A percentile compares a stretch with the other conserved stretches of the same genome.
Evolutionary conservation across 176 grass and related monocot species (phyloP).

Genomic region (Tillandsia leiboldiana): DNA sequence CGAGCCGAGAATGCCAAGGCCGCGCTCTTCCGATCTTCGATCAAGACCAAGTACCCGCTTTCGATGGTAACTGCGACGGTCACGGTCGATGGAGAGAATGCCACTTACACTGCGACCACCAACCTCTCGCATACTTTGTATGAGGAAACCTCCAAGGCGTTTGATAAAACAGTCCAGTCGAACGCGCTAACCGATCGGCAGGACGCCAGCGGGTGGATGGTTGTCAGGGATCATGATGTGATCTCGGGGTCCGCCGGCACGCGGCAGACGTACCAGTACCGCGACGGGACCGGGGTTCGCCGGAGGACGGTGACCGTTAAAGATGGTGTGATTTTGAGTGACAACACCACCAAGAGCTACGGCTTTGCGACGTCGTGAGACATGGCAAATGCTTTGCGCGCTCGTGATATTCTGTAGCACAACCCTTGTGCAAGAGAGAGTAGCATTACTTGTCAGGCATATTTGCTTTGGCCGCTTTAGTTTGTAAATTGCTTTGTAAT

Average conservation of each 20-base stretch:
- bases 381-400: too few relatives aligned
- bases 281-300: conserved; percentile 23
- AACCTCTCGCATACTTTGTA: conserved; percentile 47
- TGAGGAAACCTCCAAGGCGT: conserved; percentile 20
- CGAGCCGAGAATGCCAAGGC: conserved; percentile 14
- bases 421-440: too few relatives aligned
- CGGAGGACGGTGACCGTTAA: conserved; percentile 30
- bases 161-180: not conserved
- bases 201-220: conserved; percentile 63
- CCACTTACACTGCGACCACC: conserved; percentile 35
- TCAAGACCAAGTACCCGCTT: conserved; percentile 48
- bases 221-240: conserved; percentile 57
- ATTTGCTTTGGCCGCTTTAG: too few relatives aligned
- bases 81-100: conserved; percentile 35
- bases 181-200: conserved; percentile 42
- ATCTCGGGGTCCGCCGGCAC: conserved; percentile 49
- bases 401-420: too few relatives aligned
- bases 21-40: conserved; percentile 24
- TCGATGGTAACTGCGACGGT: conserved; percentile 28
- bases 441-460: too few relatives aligned
- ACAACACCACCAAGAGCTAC: conserved; percentile 49
- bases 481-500: too few relatives aligned
- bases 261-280: conserved; percentile 42
- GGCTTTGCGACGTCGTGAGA: not conserved
- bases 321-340: conserved; percentile 54